A percentile compares a stretch with the other conserved stretches of the same genome.
phyloP scores from a whole-genome alignment of 2,329 filamentous ascomycete genomes.

The Emmonsiellopsis sp. region DNA sequence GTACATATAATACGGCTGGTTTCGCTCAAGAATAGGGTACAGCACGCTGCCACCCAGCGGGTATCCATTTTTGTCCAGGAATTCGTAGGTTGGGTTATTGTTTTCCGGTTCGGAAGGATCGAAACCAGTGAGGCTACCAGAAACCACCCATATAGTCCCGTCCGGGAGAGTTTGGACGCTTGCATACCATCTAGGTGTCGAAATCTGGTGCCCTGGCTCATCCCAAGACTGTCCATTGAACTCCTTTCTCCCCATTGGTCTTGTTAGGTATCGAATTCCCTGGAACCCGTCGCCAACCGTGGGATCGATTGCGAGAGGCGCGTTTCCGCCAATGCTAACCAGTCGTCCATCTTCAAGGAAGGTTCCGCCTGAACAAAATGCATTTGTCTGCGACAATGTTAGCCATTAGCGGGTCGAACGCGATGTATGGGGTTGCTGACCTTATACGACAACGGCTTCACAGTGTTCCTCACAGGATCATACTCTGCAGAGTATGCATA shows the following conservation, averaged over 20 bases:
- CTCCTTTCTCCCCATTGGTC: constrained; percentile 36
- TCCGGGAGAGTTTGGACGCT: constrained; percentile 51
- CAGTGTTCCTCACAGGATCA: constrained; percentile 42
- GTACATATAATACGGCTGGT: constrained; percentile 58
- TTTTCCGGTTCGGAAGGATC: constrained; percentile 46
- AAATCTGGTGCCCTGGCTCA: constrained; percentile 48
- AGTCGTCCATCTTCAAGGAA: constrained; percentile 51
- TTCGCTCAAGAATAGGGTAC: constrained; percentile 47
- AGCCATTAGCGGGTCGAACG: background rate
- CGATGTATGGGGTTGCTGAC: constrained; percentile 9
- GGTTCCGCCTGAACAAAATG: constrained; percentile 52
- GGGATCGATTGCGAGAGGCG: constrained; percentile 46
- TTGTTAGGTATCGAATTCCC: constrained; percentile 47
- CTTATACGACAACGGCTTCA: constrained; percentile 41
- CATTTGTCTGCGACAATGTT: constrained; percentile 39
- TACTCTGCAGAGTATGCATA: constrained; percentile 55
- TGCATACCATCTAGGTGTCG: constrained; percentile 52
- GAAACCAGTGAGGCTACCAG: constrained; percentile 51
- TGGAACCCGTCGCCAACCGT: constrained; percentile 52
- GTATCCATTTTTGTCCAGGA: constrained; percentile 42
- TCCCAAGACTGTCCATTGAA: constrained; percentile 44
- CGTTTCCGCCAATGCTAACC: constrained; percentile 50
- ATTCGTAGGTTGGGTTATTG: constrained; percentile 57
- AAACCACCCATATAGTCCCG: constrained; percentile 50
- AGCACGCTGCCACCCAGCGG: constrained; percentile 39